Evolutionary conservation across 805 yeast species (phyloP).

Genomic region (Candida michaelii): DNA sequence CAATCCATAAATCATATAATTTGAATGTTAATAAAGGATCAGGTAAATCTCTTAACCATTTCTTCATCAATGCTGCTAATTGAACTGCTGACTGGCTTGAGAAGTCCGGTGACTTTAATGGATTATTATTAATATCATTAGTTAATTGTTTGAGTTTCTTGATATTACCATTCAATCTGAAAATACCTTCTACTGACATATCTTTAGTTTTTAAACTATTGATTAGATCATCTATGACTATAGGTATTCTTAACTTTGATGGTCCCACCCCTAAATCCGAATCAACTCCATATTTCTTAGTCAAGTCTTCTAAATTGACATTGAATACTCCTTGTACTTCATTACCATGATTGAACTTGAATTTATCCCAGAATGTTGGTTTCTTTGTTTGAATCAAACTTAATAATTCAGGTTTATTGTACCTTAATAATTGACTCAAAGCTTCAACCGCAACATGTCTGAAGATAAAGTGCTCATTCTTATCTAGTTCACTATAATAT

Average conservation of each 20-base stretch:
- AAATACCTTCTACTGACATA: constrained; percentile 93
- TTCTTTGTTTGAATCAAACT: constrained; percentile 44
- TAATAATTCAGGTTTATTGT: constrained; percentile 36
- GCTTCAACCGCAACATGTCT: constrained; percentile 61
- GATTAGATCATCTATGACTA: constrained; percentile 82
- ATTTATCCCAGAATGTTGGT: constrained; percentile 54
- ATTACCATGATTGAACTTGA: constrained; percentile 36
- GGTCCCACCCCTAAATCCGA: constrained; percentile 86
- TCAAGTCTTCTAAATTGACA: constrained; percentile 65
- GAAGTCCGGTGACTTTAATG: constrained; percentile 69
- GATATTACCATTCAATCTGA: constrained; percentile 94
- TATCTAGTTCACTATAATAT: constrained; percentile 64
- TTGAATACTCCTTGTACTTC: constrained; percentile 62
- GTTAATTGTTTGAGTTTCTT: constrained; percentile 72
- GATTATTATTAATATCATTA: constrained; percentile 69
- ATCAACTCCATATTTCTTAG: constrained; percentile 74
- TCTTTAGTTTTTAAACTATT: constrained; percentile 85
- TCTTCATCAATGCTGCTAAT: constrained; percentile 87
- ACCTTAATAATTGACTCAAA: constrained; percentile 34
- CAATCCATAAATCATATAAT: constrained; percentile 77
- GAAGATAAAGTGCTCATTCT: constrained; percentile 56
- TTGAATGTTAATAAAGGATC: constrained; percentile 80
- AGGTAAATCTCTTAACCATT: constrained; percentile 89
- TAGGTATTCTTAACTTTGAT: constrained; percentile 73
- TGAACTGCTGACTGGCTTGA: constrained; percentile 83